Evolutionary conservation across 1,284 basidiomycete species (phyloP).

Genomic region (Boletus mariae): DNA sequence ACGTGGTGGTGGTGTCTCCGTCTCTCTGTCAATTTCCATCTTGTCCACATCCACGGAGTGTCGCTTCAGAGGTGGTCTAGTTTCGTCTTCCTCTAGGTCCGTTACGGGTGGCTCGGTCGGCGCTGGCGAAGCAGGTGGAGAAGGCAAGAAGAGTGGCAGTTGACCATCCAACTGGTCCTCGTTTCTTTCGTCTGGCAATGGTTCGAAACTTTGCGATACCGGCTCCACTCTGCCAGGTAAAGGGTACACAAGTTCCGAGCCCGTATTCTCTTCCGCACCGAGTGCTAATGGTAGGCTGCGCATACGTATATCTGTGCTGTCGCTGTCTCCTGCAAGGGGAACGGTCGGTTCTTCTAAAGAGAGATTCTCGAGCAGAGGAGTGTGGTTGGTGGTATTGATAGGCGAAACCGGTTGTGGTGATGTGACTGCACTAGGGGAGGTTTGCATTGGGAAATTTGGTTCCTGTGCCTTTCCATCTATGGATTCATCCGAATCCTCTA

Average conservation of each 20-base stretch:
- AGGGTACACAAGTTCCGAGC: slow-evolving; percentile 7
- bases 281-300: slow-evolving; percentile 11
- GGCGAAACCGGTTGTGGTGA: slow-evolving; percentile 9
- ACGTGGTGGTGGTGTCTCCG: slow-evolving; percentile 1
- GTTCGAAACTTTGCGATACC: slow-evolving; percentile 5
- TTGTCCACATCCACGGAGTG: slow-evolving; percentile 12
- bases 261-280: slow-evolving; percentile 10
- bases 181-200: slow-evolving; percentile 15
- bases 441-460: slow-evolving; percentile 8
- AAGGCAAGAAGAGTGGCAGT: slow-evolving; percentile 31
- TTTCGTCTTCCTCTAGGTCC: slow-evolving; percentile 16
- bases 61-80: slow-evolving; percentile 20
- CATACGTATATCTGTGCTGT: slow-evolving; percentile 23
- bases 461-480: slow-evolving; percentile 9
- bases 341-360: slow-evolving; percentile 21
- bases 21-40: slow-evolving; percentile 7
- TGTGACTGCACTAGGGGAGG: slow-evolving; percentile 1
- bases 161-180: slow-evolving; percentile 8
- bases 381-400: slow-evolving; percentile 13
- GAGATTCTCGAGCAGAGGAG: slow-evolving; percentile 21
- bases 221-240: slow-evolving; percentile 3
- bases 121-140: slow-evolving; percentile 26
- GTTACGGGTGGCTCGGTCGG: slow-evolving; percentile 21
- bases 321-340: background rate
- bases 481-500: slow-evolving; percentile 26